A percentile compares a stretch with the other conserved stretches of the same genome.
These are phyloP conservation scores for Hymenoscyphus albidus DNA, from an alignment of 2,329 filamentous ascomycete genomes.

Conservation along the genomic window DNA sequence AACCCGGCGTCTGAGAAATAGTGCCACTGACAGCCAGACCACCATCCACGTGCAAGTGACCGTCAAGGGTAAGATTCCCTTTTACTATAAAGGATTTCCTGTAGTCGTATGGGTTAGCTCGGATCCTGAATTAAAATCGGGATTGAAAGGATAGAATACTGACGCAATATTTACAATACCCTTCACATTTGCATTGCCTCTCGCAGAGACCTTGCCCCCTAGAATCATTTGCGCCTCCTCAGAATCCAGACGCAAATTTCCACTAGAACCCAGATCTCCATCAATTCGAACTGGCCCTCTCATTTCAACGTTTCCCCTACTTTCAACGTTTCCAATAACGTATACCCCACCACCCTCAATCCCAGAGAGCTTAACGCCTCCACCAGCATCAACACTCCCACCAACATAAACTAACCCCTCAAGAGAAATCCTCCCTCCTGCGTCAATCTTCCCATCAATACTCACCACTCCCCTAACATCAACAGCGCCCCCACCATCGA, in stretches of 20 bases:
- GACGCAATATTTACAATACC: slow-evolving; percentile 21
- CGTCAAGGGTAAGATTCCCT: not conserved
- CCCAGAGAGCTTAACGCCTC: not conserved
- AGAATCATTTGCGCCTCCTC: slow-evolving; percentile 15
- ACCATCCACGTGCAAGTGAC: not conserved
- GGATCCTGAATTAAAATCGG: not conserved
- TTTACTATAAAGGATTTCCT: not conserved
- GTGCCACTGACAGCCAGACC: not conserved
- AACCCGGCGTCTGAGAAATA: not conserved
- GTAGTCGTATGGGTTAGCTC: not conserved
- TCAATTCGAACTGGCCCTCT: slow-evolving; percentile 17
- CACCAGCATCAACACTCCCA: slow-evolving; percentile 17
- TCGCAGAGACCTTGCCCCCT: slow-evolving; percentile 15
- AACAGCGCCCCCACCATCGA: slow-evolving; percentile 3
- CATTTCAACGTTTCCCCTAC: slow-evolving; percentile 17
- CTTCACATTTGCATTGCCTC: slow-evolving; percentile 15
- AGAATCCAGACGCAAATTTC: slow-evolving; percentile 16
- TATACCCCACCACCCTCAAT: slow-evolving; percentile 5
- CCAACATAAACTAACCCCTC: slow-evolving; percentile 13
- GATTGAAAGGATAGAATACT: slow-evolving; percentile 6
- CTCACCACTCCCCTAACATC: not conserved
- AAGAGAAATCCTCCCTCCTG: slow-evolving; percentile 4
- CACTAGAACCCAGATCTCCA: slow-evolving; percentile 19
- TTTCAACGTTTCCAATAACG: slow-evolving; percentile 16
- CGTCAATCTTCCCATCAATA: not conserved